Evolutionary conservation across 768 basidiomycete genomes (phyloP), one percentile per base, ranked within the genome.

Genomic region (Boletus tomentosulus): DNA sequence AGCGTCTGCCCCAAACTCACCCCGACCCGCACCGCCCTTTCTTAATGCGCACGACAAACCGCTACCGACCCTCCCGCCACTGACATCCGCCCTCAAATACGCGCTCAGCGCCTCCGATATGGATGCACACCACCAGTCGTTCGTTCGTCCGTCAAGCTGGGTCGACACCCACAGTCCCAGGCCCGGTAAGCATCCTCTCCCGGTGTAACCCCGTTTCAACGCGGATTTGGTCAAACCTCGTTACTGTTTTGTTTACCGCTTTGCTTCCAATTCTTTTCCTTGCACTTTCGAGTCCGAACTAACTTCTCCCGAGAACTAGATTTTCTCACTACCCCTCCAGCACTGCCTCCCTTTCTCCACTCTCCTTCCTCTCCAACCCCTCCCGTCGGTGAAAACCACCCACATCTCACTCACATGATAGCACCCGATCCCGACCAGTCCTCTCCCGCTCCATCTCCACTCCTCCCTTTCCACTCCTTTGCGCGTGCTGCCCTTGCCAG

Each of bases 401-500:
- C 15, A 47, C 45, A 22, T 10, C 33, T 33, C 31, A 19, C 30
- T 6, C 51, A 39, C 46, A 53, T 53, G 68, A 46, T 54, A 48
- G 48, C 54, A n/a, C 42, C 60, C 24, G 61, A 65, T 35, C 53
- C 35, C 19, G 22, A 50, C 33, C 33, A 34, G 4, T 41, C 31
- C 15, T 50, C 35, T 31, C 46, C 30, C 42, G 57, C 53, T 19
- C 50, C 64, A 15, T 66, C 67, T n/a, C 60, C 56, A 10, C 55
- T 56, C 27, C 61, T 57, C 47, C 65, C 66, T 0, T 63, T 64
- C 27, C 61, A 58, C 46, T 65, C 66, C 1, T 63, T 64, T 27
- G 61, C 63, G 47, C 74, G 71, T 55, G 67, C 72, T 11, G 65
- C 65, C 54, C 65, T 75, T 24, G 66, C 70, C 37, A 74, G 72